Conservation (phyloP, 2,329 filamentous ascomycete species). For the Sclerotinia sclerotiorum region DNA sequence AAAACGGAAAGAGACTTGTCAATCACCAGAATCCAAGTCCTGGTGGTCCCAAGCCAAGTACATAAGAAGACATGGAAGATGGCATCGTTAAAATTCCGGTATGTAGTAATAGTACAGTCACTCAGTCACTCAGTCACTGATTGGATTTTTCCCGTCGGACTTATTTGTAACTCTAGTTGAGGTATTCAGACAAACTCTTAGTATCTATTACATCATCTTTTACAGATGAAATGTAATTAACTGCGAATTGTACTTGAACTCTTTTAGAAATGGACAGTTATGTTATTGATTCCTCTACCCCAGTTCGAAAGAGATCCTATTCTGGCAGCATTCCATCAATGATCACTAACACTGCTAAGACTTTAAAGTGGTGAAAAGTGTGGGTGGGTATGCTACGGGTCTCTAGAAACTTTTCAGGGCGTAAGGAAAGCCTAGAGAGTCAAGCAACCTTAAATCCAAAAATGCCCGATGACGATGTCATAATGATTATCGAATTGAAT, state of each 20-base stretch:
- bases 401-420: background rate
- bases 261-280: background rate
- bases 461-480: conserved; percentile 13
- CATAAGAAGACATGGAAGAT: conserved; percentile 1
- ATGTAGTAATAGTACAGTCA: background rate
- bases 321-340: background rate
- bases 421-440: background rate
- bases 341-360: background rate
- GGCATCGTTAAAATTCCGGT: conserved; percentile 5
- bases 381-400: conserved; percentile 6
- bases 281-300: background rate
- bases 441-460: conserved; percentile 6
- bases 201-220: background rate
- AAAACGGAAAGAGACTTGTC: conserved; percentile 1
- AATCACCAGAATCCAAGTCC: background rate
- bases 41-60: background rate
- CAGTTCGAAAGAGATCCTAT: background rate
- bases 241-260: background rate
- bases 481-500: background rate
- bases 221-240: background rate
- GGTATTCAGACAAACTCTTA: background rate
- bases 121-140: background rate
- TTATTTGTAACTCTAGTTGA: conserved; percentile 1
- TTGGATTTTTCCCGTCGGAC: background rate
- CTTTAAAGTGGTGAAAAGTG: background rate